Evolutionary conservation across 257 asterid genomes (phyloP).

Genomic region (Fraxinus cuspidata): DNA sequence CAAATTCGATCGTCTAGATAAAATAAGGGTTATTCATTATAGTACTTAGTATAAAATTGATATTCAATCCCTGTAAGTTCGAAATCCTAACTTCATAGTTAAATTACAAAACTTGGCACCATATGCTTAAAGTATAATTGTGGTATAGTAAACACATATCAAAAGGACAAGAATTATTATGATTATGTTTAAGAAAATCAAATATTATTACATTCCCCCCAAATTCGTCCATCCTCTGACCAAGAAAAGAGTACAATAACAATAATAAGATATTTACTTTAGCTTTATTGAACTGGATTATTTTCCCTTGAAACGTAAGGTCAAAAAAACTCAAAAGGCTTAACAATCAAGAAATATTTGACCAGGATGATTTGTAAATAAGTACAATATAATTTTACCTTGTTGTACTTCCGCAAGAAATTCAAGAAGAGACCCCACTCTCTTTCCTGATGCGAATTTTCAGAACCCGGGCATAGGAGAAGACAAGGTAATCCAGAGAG

Average conservation of each 20-base stretch:
- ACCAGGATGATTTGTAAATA: not conserved
- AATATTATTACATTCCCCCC: not conserved
- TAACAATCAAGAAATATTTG: not conserved
- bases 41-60: too few relatives aligned
- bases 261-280: not conserved
- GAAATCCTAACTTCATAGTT: too few relatives aligned
- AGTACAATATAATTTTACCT: conserved; percentile 39
- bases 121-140: too few relatives aligned
- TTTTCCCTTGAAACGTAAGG: conserved; percentile 1
- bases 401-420: conserved; percentile 42
- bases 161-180: not conserved
- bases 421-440: conserved; percentile 59
- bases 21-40: too few relatives aligned
- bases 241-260: not conserved
- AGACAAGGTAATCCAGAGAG: conserved; percentile 42
- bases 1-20: too few relatives aligned
- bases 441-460: conserved; percentile 50
- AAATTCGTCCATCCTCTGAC: not conserved
- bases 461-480: conserved; percentile 45
- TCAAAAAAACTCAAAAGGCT: conserved; percentile 11
- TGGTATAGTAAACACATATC: not conserved
- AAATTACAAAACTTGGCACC: too few relatives aligned
- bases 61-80: too few relatives aligned
- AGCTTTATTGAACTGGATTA: not conserved
- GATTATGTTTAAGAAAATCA: not conserved